Conservation (phyloP, 2,329 filamentous ascomycete genomes). For the Chaetomiaceae sp. region DNA sequence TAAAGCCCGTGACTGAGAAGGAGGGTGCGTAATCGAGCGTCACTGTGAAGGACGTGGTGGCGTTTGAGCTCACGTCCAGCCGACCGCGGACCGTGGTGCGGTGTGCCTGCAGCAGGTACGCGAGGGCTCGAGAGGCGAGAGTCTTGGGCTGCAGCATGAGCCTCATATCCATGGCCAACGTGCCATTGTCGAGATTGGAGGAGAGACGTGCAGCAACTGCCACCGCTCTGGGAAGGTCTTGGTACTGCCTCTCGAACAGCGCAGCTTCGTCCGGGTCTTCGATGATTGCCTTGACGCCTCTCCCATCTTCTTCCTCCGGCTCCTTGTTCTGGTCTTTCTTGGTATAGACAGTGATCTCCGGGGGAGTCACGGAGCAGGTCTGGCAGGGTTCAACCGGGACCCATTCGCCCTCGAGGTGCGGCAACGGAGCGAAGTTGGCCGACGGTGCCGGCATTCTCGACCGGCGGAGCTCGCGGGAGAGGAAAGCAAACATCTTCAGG, state of each 20-base stretch:
- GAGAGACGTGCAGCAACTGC: slow-evolving; percentile 13
- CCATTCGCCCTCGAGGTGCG: slow-evolving; percentile 12
- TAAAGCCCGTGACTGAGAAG: background rate
- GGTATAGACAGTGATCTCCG: slow-evolving; percentile 8
- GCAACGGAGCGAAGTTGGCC: background rate
- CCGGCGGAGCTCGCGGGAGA: slow-evolving; percentile 9
- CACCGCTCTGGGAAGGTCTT: slow-evolving; percentile 15
- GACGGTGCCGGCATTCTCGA: background rate
- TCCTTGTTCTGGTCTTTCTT: background rate
- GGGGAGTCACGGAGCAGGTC: slow-evolving; percentile 18
- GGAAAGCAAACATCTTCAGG: slow-evolving; percentile 15
- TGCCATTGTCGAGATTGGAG: background rate
- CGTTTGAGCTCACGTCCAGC: background rate
- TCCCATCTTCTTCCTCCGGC: background rate
- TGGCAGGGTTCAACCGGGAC: slow-evolving; percentile 12
- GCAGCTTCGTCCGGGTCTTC: slow-evolving; percentile 21
- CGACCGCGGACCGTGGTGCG: slow-evolving; percentile 8
- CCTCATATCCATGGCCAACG: slow-evolving; percentile 5
- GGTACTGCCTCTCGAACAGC: slow-evolving; percentile 14
- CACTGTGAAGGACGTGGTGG: slow-evolving; percentile 5
- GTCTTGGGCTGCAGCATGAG: slow-evolving; percentile 16
- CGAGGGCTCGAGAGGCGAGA: slow-evolving; percentile 18
- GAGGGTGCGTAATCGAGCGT: slow-evolving; percentile 5
- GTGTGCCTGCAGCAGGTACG: slow-evolving; percentile 15
- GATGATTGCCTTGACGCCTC: slow-evolving; percentile 1